Evolutionary conservation across 148 eudicot species (phyloP).

Genomic region (Limonium bicolor): DNA sequence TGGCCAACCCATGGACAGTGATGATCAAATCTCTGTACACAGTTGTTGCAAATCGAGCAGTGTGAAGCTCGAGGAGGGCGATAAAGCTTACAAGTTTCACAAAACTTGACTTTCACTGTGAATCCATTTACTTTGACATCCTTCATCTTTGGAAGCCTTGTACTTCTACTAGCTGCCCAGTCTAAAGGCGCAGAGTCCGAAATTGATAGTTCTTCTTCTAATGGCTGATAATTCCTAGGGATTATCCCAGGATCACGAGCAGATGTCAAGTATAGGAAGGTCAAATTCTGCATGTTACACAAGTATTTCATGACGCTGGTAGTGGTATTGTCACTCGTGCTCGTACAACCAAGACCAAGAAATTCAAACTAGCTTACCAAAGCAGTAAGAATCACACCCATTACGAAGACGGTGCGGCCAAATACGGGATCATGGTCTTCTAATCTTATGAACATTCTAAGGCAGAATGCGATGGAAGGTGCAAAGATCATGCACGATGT

Average conservation of each 20-base stretch:
- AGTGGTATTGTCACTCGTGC: too few relatives aligned
- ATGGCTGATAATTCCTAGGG: slow-evolving; percentile 6
- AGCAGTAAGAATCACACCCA: slow-evolving; percentile 45
- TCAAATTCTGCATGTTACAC: too few relatives aligned
- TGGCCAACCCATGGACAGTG: slow-evolving; percentile 99
- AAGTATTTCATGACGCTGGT: too few relatives aligned
- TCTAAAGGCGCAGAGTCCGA: slow-evolving; percentile 1
- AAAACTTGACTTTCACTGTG: slow-evolving; percentile 70
- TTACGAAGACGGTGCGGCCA: slow-evolving; percentile 33
- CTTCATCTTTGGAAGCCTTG: slow-evolving; percentile 53
- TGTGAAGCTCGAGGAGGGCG: slow-evolving; percentile 98
- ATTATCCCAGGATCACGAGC: slow-evolving; percentile 7
- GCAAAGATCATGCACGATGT: slow-evolving; percentile 50
- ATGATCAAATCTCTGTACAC: slow-evolving; percentile 88
- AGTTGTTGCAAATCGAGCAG: slow-evolving; percentile 98
- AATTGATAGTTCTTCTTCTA: too few relatives aligned
- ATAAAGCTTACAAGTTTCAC: slow-evolving; percentile 86
- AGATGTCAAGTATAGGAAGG: slow-evolving; percentile 6
- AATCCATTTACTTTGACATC: slow-evolving; percentile 66
- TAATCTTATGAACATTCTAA: slow-evolving; percentile 37
- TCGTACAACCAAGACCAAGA: too few relatives aligned
- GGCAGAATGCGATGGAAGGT: slow-evolving; percentile 61
- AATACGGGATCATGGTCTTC: slow-evolving; percentile 24
- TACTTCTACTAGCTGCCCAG: slow-evolving; percentile 4
- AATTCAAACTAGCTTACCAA: too few relatives aligned